Conservation (phyloP, 177 flowering plant species). For the Vitis hybrid region DNA sequence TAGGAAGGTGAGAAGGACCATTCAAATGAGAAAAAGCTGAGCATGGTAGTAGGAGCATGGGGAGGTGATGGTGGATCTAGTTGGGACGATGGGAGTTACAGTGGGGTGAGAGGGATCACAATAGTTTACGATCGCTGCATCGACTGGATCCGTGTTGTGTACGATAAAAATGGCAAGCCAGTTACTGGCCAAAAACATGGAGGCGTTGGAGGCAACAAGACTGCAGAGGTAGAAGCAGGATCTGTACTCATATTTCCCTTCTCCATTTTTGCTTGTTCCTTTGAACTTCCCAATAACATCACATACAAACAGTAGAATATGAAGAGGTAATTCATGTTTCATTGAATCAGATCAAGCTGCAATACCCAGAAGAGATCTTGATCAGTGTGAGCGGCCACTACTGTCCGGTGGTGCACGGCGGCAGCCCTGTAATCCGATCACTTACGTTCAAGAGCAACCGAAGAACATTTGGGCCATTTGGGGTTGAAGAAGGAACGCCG, state of each 20-base stretch:
- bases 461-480: slow-evolving; percentile 61
- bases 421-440: slow-evolving; percentile 55
- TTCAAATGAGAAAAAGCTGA: slow-evolving; percentile 23
- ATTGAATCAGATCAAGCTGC: slow-evolving; percentile 45
- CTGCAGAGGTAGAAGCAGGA: slow-evolving; percentile 31
- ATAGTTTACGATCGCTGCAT: slow-evolving; percentile 53
- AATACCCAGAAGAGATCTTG: slow-evolving; percentile 58
- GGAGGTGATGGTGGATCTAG: slow-evolving; percentile 62
- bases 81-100: slow-evolving; percentile 68
- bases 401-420: slow-evolving; percentile 44
- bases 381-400: slow-evolving; percentile 52
- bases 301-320: too few relatives aligned
- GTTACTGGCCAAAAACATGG: slow-evolving; percentile 54
- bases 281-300: not conserved
- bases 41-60: slow-evolving; percentile 47
- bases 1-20: slow-evolving; percentile 27
- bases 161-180: slow-evolving; percentile 56
- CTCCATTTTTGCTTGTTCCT: too few relatives aligned
- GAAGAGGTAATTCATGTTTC: not conserved
- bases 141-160: slow-evolving; percentile 53
- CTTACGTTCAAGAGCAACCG: slow-evolving; percentile 57
- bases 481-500: slow-evolving; percentile 67
- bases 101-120: slow-evolving; percentile 54
- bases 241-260: not conserved
- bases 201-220: slow-evolving; percentile 51